These are phyloP conservation scores for Saccharomyces mikatae DNA, from an alignment of 805 yeast genomes.

Conservation along the genomic window DNA sequence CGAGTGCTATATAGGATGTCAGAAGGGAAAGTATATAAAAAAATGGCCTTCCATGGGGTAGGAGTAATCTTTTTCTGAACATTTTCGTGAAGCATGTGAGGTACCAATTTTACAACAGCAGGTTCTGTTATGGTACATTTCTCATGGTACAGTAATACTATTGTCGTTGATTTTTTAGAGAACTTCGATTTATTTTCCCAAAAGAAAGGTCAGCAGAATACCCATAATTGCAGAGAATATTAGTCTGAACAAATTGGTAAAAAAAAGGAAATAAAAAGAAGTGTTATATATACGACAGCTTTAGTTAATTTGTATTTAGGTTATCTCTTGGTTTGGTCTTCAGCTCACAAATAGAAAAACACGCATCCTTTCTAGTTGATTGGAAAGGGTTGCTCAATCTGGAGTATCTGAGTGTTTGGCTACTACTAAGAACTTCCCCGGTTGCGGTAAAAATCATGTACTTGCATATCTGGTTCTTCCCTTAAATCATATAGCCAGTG, in stretches of 20 bases:
- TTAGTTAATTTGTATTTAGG: not conserved
- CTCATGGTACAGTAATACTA: conserved; percentile 14
- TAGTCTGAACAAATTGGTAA: not conserved
- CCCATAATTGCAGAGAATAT: not conserved
- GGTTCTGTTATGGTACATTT: conserved; percentile 5
- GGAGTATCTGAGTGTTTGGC: conserved; percentile 53
- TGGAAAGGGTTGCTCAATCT: conserved; percentile 37
- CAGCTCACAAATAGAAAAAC: conserved; percentile 6
- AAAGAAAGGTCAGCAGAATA: conserved; percentile 4
- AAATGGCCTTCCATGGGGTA: too few relatives aligned
- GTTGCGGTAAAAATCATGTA: conserved; percentile 36
- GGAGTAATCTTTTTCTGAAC: too few relatives aligned
- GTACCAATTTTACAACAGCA: not conserved
- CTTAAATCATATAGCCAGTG: conserved; percentile 44
- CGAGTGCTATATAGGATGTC: too few relatives aligned
- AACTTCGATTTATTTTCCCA: conserved; percentile 7
- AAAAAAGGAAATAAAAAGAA: not conserved
- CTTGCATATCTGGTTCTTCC: conserved; percentile 51
- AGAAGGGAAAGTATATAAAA: too few relatives aligned
- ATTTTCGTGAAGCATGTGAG: too few relatives aligned
- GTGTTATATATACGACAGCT: not conserved
- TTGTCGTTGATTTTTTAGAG: conserved; percentile 20
- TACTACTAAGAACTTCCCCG: conserved; percentile 32
- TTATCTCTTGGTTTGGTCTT: not conserved
- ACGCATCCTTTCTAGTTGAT: conserved; percentile 26